Conservation (phyloP, 179 eudicot species). For the Beta lomatogona region DNA sequence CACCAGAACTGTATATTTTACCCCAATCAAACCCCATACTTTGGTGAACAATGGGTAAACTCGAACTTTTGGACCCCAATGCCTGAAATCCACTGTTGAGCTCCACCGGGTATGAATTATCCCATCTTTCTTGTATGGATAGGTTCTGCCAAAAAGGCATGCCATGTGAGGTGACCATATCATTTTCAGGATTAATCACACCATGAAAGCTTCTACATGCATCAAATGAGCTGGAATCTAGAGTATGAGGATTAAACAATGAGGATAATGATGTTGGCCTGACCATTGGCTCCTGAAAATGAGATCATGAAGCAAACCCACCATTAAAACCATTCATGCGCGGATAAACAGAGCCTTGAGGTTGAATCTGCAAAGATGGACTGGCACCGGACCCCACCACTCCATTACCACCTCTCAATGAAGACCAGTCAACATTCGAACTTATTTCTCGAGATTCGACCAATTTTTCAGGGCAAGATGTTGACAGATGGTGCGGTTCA, state of each 20-base stretch:
- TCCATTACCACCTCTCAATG: conserved; percentile 26
- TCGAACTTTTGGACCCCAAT: conserved; percentile 52
- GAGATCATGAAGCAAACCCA: conserved; percentile 29
- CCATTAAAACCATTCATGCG: conserved; percentile 47
- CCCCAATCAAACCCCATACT: conserved; percentile 31
- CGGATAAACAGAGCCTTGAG: conserved; percentile 33
- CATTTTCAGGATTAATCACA: conserved; percentile 24
- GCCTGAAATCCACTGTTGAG: conserved; percentile 56
- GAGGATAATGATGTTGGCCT: conserved; percentile 25
- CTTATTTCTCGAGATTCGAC: conserved; percentile 38
- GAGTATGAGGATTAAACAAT: conserved; percentile 20
- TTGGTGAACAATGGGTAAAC: conserved; percentile 40
- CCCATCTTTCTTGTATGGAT: conserved; percentile 43
- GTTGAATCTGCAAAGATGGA: conserved; percentile 25
- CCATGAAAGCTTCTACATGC: conserved; percentile 23
- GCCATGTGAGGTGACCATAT: conserved; percentile 26
- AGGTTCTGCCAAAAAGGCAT: conserved; percentile 41
- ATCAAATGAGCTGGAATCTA: conserved; percentile 22
- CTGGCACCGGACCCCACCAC: conserved; percentile 15
- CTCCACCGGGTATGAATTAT: conserved; percentile 45
- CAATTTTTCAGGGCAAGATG: conserved; percentile 26
- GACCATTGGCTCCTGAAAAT: conserved; percentile 38
- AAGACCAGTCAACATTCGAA: conserved; percentile 32
- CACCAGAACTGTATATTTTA: conserved; percentile 19
- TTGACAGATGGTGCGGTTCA: conserved; percentile 31